phyloP scores from a whole-genome alignment of 331 rosid species.

The Saraca asoca region DNA sequence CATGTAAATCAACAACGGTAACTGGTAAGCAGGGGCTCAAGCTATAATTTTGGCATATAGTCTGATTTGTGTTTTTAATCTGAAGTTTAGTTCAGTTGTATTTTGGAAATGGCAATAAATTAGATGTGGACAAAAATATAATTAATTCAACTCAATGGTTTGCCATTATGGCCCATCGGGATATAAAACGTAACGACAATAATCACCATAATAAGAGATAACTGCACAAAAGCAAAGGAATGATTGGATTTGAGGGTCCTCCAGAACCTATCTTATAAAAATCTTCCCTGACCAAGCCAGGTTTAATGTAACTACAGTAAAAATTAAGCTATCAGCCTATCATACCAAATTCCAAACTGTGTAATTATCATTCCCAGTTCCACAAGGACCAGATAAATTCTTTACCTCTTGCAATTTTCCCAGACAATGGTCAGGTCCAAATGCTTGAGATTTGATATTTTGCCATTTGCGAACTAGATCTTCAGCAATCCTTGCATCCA shows the following conservation, averaged over 20 bases:
- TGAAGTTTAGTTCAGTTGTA: neutral
- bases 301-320: neutral
- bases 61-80: slow-evolving; percentile 15
- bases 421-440: slow-evolving; percentile 77
- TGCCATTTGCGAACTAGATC: slow-evolving; percentile 92
- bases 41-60: neutral
- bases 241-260: neutral
- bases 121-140: slow-evolving; percentile 16
- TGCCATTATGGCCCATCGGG: neutral
- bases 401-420: slow-evolving; percentile 71
- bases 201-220: neutral
- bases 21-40: slow-evolving; percentile 10
- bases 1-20: neutral
- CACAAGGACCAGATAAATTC: slow-evolving; percentile 15
- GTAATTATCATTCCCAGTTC: slow-evolving; percentile 20
- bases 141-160: neutral
- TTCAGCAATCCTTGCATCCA: slow-evolving; percentile 93
- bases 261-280: neutral
- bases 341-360: too few relatives aligned
- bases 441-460: slow-evolving; percentile 76
- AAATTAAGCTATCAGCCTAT: neutral
- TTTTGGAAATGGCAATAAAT: slow-evolving; percentile 1
- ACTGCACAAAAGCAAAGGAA: slow-evolving; percentile 17
- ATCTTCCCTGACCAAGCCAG: slow-evolving; percentile 5
- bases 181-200: neutral